A percentile compares a stretch with the other conserved stretches of the same genome.
phyloP scores from a whole-genome alignment of 2,329 filamentous ascomycete species.

The Nannizzia gypsea region DNA sequence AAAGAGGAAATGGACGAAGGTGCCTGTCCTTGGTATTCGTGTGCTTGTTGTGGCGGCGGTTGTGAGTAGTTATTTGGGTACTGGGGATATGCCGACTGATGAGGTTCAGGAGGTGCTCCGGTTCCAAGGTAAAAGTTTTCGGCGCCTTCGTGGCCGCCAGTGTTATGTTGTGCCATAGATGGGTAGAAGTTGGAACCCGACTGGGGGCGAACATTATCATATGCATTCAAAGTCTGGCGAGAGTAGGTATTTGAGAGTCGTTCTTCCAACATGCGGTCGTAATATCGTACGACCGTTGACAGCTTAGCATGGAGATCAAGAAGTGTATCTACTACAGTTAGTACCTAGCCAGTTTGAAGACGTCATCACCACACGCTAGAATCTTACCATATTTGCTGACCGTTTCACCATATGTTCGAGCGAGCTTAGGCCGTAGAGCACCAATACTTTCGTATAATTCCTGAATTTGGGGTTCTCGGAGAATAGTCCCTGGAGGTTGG shows the following conservation, averaged over 20 bases:
- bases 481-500: constrained; percentile 85
- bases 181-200: constrained; percentile 57
- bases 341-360: neutral
- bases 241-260: constrained; percentile 84
- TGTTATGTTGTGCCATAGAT: constrained; percentile 47
- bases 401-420: constrained; percentile 90
- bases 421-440: constrained; percentile 81
- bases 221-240: constrained; percentile 60
- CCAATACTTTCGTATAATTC: constrained; percentile 97
- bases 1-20: neutral
- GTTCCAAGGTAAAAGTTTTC: constrained; percentile 12
- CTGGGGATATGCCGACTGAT: neutral
- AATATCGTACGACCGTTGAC: constrained; percentile 91
- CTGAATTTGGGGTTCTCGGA: constrained; percentile 95
- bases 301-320: constrained; percentile 90
- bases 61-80: neutral
- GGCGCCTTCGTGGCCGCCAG: constrained; percentile 38
- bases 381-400: constrained; percentile 94
- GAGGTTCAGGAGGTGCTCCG: neutral
- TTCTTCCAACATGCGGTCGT: constrained; percentile 96
- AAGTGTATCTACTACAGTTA: constrained; percentile 56
- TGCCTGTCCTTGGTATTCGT: neutral
- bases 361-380: neutral
- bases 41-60: constrained; percentile 2
- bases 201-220: constrained; percentile 36